These are phyloP conservation scores for Colletotrichum lupini DNA, from an alignment of 2,329 filamentous ascomycete genomes.

Conservation along the genomic window DNA sequence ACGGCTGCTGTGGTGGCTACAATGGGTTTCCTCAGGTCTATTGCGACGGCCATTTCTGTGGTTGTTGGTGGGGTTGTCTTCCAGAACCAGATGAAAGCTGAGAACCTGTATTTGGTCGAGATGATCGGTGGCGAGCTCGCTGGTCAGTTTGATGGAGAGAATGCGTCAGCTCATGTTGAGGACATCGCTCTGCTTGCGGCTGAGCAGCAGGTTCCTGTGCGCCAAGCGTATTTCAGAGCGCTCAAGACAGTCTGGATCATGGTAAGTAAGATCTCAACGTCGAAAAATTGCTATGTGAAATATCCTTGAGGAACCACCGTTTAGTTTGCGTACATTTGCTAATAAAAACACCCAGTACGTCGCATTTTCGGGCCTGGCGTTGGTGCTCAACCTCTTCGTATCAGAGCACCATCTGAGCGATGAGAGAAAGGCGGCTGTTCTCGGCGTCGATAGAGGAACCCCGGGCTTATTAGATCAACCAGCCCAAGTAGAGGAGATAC, in stretches of 20 bases:
- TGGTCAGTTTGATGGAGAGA: conserved; percentile 62
- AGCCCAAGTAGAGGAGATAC: background rate
- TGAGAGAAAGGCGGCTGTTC: conserved; percentile 6
- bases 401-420: conserved; percentile 8
- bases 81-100: conserved; percentile 76
- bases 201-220: conserved; percentile 38
- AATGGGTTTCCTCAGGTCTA: conserved; percentile 74
- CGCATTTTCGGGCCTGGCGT: conserved; percentile 1
- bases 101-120: conserved; percentile 57
- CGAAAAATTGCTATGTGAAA: too few relatives aligned
- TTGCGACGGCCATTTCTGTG: conserved; percentile 75
- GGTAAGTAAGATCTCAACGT: conserved; percentile 31
- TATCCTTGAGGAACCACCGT: too few relatives aligned
- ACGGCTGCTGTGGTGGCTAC: conserved; percentile 76
- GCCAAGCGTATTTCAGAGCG: conserved; percentile 40
- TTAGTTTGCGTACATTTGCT: background rate
- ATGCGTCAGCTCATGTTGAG: conserved; percentile 49
- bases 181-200: background rate
- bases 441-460: conserved; percentile 1
- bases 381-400: conserved; percentile 5
- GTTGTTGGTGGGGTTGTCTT: conserved; percentile 82
- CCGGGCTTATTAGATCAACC: too few relatives aligned
- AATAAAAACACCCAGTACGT: background rate
- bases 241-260: conserved; percentile 43
- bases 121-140: conserved; percentile 63